phyloP scores from a whole-genome alignment of 2,329 filamentous ascomycete genomes.

The Colletotrichum tropicicola region DNA sequence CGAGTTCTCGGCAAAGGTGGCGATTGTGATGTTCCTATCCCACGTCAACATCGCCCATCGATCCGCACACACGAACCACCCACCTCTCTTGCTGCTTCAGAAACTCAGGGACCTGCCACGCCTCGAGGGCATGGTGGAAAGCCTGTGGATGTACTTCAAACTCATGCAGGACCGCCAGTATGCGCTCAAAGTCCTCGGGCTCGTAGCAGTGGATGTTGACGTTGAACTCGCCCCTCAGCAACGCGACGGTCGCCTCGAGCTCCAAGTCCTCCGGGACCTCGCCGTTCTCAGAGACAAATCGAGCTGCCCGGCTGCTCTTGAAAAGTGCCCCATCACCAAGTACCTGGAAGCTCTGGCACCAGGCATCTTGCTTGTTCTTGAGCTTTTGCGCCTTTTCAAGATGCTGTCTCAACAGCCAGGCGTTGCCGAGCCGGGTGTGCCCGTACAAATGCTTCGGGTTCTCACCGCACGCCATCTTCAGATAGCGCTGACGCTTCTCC shows the following conservation, averaged over 20 bases:
- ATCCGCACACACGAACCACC: no score
- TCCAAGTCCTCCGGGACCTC: conserved; percentile 44
- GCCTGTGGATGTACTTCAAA: conserved; percentile 50
- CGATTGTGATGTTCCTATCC: conserved; percentile 46
- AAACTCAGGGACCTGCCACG: conserved; percentile 49
- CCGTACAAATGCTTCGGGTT: conserved; percentile 48
- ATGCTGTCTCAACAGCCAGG: conserved; percentile 47
- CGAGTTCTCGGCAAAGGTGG: conserved; percentile 50
- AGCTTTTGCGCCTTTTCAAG: conserved; percentile 44
- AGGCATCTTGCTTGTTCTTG: conserved; percentile 44
- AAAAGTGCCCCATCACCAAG: neutral
- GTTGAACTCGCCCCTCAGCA: conserved; percentile 49
- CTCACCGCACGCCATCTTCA: conserved; percentile 57
- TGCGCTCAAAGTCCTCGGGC: conserved; percentile 51
- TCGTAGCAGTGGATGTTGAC: conserved; percentile 56
- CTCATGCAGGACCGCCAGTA: conserved; percentile 50
- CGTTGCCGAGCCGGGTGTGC: conserved; percentile 49
- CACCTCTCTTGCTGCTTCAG: conserved; percentile 43
- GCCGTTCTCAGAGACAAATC: neutral
- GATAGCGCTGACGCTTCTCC: conserved; percentile 43
- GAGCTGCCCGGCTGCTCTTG: no score
- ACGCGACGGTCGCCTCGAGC: conserved; percentile 47
- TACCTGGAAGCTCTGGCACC: neutral
- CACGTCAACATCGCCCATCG: neutral
- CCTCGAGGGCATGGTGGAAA: conserved; percentile 50